Conservation (phyloP, 805 yeast species). For the Candida railenensis region DNA sequence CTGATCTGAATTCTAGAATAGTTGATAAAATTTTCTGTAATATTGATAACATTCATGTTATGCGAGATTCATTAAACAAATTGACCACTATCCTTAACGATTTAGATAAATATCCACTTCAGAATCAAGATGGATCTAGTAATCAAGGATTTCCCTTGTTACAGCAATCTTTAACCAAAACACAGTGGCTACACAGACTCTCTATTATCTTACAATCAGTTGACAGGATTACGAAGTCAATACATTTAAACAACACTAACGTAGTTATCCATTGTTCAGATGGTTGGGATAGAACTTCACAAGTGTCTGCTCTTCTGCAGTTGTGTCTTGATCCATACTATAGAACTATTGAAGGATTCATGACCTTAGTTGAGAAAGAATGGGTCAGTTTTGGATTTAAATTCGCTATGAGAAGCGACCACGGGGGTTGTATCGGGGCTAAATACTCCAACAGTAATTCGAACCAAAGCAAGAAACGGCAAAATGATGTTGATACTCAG, state of each 20-base stretch:
- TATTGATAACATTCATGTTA: constrained; percentile 92
- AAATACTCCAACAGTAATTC: constrained; percentile 10
- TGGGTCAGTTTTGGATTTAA: constrained; percentile 95
- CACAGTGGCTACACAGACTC: constrained; percentile 79
- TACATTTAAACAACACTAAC: constrained; percentile 80
- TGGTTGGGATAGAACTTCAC: constrained; percentile 98
- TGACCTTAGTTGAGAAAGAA: constrained; percentile 83
- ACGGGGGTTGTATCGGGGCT: constrained; percentile 53
- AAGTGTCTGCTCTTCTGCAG: constrained; percentile 79
- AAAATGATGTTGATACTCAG: constrained; percentile 5
- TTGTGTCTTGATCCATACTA: constrained; percentile 87
- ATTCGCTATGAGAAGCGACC: constrained; percentile 81
- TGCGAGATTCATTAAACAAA: constrained; percentile 77
- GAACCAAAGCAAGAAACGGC: constrained; percentile 15
- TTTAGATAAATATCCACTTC: constrained; percentile 56
- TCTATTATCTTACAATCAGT: constrained; percentile 70
- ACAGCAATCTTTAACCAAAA: constrained; percentile 56
- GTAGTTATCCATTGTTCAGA: constrained; percentile 92
- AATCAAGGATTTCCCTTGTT: constrained; percentile 21
- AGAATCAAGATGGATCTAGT: constrained; percentile 11
- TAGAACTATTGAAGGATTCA: constrained; percentile 86
- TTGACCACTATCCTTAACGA: constrained; percentile 64
- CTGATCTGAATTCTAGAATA: constrained; percentile 18
- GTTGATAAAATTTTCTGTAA: constrained; percentile 78
- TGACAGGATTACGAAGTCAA: constrained; percentile 75